Evolutionary conservation across 805 yeast species (phyloP), one percentile per base, ranked within the genome.

Genomic region (Deakozyma indianensis): DNA sequence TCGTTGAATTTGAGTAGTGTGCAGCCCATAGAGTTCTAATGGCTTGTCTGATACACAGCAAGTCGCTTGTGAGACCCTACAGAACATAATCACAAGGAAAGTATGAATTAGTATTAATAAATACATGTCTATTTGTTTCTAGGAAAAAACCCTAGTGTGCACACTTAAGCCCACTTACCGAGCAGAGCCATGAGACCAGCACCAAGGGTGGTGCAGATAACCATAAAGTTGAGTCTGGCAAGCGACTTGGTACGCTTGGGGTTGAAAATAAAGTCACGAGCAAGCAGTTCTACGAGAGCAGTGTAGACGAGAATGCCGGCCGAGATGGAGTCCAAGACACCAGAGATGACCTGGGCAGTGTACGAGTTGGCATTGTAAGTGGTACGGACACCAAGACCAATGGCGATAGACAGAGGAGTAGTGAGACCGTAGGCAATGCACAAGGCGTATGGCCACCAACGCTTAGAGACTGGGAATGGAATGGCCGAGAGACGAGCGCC

Each of bases 301-400:
- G 85, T 77, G 62, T 81, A 82, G 35, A 82, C 62, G 52, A 82
- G 66, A 48, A 82, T 73, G 35, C 90, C 90, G 1, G 86, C 74
- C 21, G 87, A 79, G 45, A 81, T 69, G 1, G 85, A 65, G 58
- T 82, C 87, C 47, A 81, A 70, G 1, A 77, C 71, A 42, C 90
- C 90, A 45, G 72, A 68, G 3, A 78, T 69, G 40, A 80, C 67
- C 42, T 69, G 65, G 1, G 82, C 76, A 5, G 62, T 68, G 57
- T 69, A 69, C 3, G 80, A 71, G 23, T 68, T 70, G 27, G 78
- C 73, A 25, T 71, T 67, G 56, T 78, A 82, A 2, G 76, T 57
- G 16, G 66, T 56, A 53, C 85, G 71, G 3, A 80, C 83, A 27
- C 88, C 87, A 18, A 82, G 63, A 5, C 88, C 90, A 52, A 78